These are phyloP conservation scores for Cardamine occulta DNA, from an alignment of 345 rosid species.

Conservation along the genomic window DNA sequence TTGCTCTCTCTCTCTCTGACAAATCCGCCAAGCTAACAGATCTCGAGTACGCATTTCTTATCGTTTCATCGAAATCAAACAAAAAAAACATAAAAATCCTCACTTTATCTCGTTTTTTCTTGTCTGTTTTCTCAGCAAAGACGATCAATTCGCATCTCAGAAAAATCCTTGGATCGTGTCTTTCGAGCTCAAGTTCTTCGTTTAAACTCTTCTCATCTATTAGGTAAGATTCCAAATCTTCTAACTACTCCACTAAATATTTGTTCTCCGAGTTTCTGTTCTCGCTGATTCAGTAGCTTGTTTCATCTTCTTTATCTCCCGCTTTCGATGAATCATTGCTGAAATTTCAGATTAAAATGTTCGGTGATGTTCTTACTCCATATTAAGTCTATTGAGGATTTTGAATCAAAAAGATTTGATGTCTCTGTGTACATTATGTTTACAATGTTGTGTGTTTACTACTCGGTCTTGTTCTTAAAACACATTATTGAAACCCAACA, in stretches of 20 bases:
- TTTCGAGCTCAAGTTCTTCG: neutral
- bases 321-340: neutral
- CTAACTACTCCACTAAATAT: neutral
- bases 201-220: neutral
- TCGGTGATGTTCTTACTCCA: neutral
- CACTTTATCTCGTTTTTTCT: neutral
- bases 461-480: neutral
- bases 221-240: neutral
- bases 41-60: conserved; percentile 47
- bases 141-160: neutral
- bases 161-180: neutral
- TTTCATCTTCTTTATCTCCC: neutral
- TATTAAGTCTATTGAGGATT: neutral
- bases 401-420: neutral
- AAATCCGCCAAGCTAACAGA: conserved; percentile 39
- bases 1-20: no score
- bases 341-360: neutral
- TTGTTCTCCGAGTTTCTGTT: neutral
- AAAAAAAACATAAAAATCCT: no score
- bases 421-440: neutral
- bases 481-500: no score
- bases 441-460: no score
- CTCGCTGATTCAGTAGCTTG: neutral
- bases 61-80: conserved; percentile 23
- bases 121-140: neutral